Conservation (phyloP, 2,329 filamentous ascomycete species). For the Penicillium sp. region DNA sequence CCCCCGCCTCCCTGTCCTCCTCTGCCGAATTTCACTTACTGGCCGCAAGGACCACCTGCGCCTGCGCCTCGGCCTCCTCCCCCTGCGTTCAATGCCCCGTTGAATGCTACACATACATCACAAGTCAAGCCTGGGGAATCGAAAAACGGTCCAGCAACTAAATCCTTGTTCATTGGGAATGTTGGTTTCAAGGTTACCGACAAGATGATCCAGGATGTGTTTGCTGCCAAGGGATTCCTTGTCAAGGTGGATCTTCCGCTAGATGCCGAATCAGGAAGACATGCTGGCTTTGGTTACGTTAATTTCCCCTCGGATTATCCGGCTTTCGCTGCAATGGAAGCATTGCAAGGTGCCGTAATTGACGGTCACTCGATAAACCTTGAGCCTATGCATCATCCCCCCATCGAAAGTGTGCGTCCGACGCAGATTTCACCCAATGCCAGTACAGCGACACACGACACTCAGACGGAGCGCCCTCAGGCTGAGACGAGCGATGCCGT, state of each 20-base stretch:
- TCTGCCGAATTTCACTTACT: neutral
- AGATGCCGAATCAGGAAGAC: constrained; percentile 34
- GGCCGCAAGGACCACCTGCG: constrained; percentile 1
- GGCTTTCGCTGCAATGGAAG: constrained; percentile 38
- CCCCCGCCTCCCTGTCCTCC: constrained; percentile 4
- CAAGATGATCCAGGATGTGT: constrained; percentile 37
- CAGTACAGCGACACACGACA: neutral
- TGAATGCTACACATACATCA: neutral
- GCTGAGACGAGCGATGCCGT: neutral
- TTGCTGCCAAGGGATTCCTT: constrained; percentile 40
- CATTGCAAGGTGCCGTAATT: constrained; percentile 38
- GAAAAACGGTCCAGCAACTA: constrained; percentile 13
- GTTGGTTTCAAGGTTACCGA: constrained; percentile 41
- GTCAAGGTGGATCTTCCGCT: constrained; percentile 38
- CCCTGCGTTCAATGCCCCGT: neutral
- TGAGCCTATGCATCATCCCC: constrained; percentile 37
- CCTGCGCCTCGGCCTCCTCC: neutral
- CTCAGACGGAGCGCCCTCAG: neutral
- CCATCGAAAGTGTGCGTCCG: constrained; percentile 19
- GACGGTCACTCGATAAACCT: constrained; percentile 44
- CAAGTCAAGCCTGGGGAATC: neutral
- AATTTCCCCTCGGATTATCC: constrained; percentile 37
- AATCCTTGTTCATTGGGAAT: constrained; percentile 42
- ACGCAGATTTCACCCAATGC: constrained; percentile 2
- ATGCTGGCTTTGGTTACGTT: constrained; percentile 44